Evolutionary conservation across 2,329 filamentous ascomycete species (phyloP).

Genomic region (Fusarium incarnatum): DNA sequence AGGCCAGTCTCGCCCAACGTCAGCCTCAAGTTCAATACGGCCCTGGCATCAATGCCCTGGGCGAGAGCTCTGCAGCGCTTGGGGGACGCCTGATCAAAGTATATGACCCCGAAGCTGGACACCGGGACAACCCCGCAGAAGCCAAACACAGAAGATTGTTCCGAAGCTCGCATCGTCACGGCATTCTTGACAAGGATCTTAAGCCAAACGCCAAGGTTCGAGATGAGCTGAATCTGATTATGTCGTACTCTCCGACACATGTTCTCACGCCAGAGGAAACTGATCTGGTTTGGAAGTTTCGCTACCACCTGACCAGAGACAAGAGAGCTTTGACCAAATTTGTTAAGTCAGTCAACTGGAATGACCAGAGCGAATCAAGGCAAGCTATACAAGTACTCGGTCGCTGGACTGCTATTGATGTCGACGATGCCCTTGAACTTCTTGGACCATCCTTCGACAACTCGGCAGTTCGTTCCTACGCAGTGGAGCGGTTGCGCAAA

Average conservation of each 20-base stretch:
- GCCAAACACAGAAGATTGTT: slow-evolving; percentile 93
- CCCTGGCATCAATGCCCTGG: slow-evolving; percentile 83
- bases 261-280: slow-evolving; percentile 90
- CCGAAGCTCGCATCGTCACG: slow-evolving; percentile 88
- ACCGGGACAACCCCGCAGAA: slow-evolving; percentile 92
- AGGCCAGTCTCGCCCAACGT: slow-evolving; percentile 79
- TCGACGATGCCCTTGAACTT: slow-evolving; percentile 94
- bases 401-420: slow-evolving; percentile 96
- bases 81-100: slow-evolving; percentile 79
- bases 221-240: slow-evolving; percentile 90
- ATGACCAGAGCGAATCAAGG: slow-evolving; percentile 83
- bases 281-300: slow-evolving; percentile 96
- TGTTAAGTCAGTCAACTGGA: slow-evolving; percentile 97
- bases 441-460: slow-evolving; percentile 94
- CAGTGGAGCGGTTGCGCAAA: slow-evolving; percentile 90
- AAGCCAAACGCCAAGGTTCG: slow-evolving; percentile 96
- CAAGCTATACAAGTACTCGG: slow-evolving; percentile 90
- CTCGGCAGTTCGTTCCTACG: slow-evolving; percentile 87
- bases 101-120: slow-evolving; percentile 92
- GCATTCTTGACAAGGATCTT: slow-evolving; percentile 92
- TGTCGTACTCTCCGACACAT: slow-evolving; percentile 93
- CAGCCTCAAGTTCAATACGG: slow-evolving; percentile 91
- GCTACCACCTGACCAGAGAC: slow-evolving; percentile 92
- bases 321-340: slow-evolving; percentile 96
- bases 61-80: slow-evolving; percentile 60